Base-by-base conservation (phyloP, 352 stramenopile species). In the Phytophthora litchii region DNA sequence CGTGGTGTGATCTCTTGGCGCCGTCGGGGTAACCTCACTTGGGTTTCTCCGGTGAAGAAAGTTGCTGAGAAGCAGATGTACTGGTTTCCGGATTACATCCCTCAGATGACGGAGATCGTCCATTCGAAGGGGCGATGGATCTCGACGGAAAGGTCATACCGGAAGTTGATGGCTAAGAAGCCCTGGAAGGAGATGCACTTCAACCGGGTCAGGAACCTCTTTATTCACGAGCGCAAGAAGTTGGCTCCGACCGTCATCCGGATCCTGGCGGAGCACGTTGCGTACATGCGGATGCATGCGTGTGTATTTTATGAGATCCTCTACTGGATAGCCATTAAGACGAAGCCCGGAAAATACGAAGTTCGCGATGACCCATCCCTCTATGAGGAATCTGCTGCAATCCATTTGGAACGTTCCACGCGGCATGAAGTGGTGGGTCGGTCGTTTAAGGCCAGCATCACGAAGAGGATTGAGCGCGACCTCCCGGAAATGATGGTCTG, bases 321-420 rank as follows among this genome's bases (percentile, higher is more conserved):
- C 7, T 42, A 54, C 21, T 54, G 53, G 42, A 11, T 60, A 1
- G 25, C 13, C 3, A 35, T 60, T 14, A 42, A 41, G n/a, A 36
- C 7, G 27, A 48, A 41, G 12, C n/a, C 23, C 3, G 27, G 14
- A 19, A n/a, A 23, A 25, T 14, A 31, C 4, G 46, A 53, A 1
- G 2, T 3, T 8, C 5, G 13, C 1, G 34, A 36, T n/a, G 5
- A 10, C 1, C 7, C 10, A 21, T 23, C 9, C n/a, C 10, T 23
- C 19, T 44, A 27, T 14, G 10, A 16, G 1, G 2, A 1, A 20
- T 11, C 20, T 9, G 7, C 3, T 14, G 7, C 4, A 21, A 20
- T 35, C 4, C 13, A 53, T 17, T 5, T 14, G 3, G 6, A 31
- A 14, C 20, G 47, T 36, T 6, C 5, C 2, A 10, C 1, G 4